These are phyloP conservation scores for Aphanoascus verrucosus DNA, from an alignment of 2,329 filamentous ascomycete species.

Conservation along the genomic window DNA sequence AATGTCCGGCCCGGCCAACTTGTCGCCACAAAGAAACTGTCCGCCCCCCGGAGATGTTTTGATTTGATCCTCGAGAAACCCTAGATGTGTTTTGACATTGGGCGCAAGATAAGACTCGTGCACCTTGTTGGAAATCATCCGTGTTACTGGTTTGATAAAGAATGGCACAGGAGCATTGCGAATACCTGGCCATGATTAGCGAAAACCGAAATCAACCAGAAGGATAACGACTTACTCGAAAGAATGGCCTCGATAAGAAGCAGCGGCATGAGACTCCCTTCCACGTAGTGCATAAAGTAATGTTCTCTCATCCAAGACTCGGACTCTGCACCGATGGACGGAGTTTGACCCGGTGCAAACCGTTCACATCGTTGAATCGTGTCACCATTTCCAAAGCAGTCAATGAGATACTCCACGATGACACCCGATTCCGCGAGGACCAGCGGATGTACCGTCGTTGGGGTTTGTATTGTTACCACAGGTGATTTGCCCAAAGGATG, in stretches of 20 bases:
- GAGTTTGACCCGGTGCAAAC: slow-evolving; percentile 45
- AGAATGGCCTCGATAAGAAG: slow-evolving; percentile 56
- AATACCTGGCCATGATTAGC: slow-evolving; percentile 29
- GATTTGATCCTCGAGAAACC: slow-evolving; percentile 38
- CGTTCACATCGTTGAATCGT: slow-evolving; percentile 27
- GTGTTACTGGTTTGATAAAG: slow-evolving; percentile 56
- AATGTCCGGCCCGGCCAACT: slow-evolving; percentile 38
- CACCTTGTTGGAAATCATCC: slow-evolving; percentile 41
- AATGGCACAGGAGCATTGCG: slow-evolving; percentile 50
- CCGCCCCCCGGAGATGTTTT: slow-evolving; percentile 32
- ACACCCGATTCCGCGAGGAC: slow-evolving; percentile 72
- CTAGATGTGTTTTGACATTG: slow-evolving; percentile 34
- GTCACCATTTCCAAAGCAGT: slow-evolving; percentile 45
- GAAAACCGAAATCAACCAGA: neutral
- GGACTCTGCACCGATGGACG: slow-evolving; percentile 46
- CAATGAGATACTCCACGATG: slow-evolving; percentile 71
- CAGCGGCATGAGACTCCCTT: slow-evolving; percentile 70
- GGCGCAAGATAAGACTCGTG: slow-evolving; percentile 31
- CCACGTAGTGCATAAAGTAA: slow-evolving; percentile 72
- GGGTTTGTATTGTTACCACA: slow-evolving; percentile 53
- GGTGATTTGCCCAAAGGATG: slow-evolving; percentile 85
- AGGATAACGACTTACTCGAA: slow-evolving; percentile 34
- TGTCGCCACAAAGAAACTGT: slow-evolving; percentile 34
- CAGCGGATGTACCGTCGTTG: slow-evolving; percentile 38
- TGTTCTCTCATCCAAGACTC: slow-evolving; percentile 51